These are phyloP conservation scores for Microsporum ferrugineum DNA, from an alignment of 2,329 filamentous ascomycete species.

Conservation along the genomic window DNA sequence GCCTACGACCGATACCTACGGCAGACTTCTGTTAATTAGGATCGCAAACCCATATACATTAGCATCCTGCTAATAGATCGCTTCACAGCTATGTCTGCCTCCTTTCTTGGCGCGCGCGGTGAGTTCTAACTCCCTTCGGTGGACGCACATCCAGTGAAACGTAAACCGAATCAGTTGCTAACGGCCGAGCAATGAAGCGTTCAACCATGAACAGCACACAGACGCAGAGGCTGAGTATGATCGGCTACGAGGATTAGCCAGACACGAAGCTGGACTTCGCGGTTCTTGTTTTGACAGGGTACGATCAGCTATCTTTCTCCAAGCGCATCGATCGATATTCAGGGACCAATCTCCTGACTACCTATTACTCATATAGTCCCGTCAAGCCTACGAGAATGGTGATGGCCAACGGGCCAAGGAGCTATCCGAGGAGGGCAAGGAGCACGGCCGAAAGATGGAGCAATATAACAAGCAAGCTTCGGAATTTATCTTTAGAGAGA, in stretches of 20 bases:
- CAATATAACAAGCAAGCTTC: conserved; percentile 83
- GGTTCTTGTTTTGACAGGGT: conserved; percentile 64
- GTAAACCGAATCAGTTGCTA: not conserved
- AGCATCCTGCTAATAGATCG: not conserved
- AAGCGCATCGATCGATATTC: not conserved
- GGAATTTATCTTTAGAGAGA: conserved; percentile 90
- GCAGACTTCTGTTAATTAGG: not conserved
- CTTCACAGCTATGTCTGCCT: conserved; percentile 26
- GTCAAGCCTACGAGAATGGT: conserved; percentile 69
- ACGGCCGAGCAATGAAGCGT: conserved; percentile 43
- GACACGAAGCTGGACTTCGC: conserved; percentile 68
- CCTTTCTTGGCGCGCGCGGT: conserved; percentile 32
- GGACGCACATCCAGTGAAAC: not conserved
- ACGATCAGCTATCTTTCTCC: conserved; percentile 17
- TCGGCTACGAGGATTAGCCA: conserved; percentile 70
- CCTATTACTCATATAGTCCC: conserved; percentile 40
- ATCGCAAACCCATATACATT: not conserved
- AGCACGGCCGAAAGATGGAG: conserved; percentile 72
- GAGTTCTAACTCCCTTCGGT: conserved; percentile 10
- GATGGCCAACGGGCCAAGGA: conserved; percentile 76
- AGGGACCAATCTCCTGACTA: not conserved
- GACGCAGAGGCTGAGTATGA: conserved; percentile 81
- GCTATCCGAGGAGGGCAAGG: conserved; percentile 73
- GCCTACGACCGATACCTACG: not conserved
- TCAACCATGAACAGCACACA: conserved; percentile 58